Percentiles rank a stretch among this genome's conserved stretches.
phyloP scores from a whole-genome alignment of 2,329 filamentous ascomycete species.

The Aspergillus fumigatus region DNA sequence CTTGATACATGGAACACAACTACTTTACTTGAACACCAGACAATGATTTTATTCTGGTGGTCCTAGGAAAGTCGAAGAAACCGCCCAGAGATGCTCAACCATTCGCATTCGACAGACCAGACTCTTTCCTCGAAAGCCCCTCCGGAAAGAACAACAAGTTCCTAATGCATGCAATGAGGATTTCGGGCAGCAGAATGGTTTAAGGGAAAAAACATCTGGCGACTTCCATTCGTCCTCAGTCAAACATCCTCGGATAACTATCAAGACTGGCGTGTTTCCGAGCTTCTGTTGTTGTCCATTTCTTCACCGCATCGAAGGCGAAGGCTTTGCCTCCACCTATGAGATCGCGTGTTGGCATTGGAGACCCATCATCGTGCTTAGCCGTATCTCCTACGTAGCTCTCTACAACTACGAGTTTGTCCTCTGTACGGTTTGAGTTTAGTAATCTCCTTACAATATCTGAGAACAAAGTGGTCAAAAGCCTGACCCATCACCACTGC shows the following conservation, averaged over 20 bases:
- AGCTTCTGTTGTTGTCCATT: conserved; percentile 6
- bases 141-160: not conserved
- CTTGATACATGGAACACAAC: not conserved
- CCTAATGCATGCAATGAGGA: not conserved
- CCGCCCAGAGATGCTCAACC: not conserved
- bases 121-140: not conserved
- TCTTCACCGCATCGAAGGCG: conserved; percentile 30
- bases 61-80: not conserved
- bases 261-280: not conserved
- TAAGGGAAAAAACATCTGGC: not conserved
- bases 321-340: conserved; percentile 15
- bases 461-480: not conserved
- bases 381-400: not conserved
- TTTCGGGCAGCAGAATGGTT: not conserved
- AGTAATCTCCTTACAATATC: not conserved
- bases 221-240: conserved; percentile 3
- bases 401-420: too few relatives aligned
- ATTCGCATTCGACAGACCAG: not conserved
- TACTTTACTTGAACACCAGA: not conserved
- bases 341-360: conserved; percentile 4
- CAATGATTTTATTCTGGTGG: not conserved
- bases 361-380: not conserved
- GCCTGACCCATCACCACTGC: not conserved
- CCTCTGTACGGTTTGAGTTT: not conserved
- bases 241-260: conserved; percentile 12